Evolutionary conservation across 495 filamentous ascomycete genomes (phyloP).

Genomic region (Tuber aestivum): DNA sequence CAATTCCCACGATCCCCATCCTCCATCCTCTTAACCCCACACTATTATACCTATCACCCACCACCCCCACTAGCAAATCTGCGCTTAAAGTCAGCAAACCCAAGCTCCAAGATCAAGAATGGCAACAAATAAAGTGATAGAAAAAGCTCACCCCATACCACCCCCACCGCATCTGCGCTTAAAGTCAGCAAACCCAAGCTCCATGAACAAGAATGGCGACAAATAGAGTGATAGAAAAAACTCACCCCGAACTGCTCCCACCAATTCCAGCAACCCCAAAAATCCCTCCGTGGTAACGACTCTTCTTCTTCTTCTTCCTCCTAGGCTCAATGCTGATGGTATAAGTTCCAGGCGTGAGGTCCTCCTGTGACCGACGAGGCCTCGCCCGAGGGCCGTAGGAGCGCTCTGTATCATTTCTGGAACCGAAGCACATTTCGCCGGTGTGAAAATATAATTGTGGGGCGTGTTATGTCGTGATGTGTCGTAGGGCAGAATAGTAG

Average conservation of each 20-base stretch:
- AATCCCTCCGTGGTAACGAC: not conserved
- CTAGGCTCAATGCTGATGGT: not conserved
- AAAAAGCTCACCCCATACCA: not conserved
- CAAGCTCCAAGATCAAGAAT: not conserved
- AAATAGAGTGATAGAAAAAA: not conserved
- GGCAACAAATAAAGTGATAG: not conserved
- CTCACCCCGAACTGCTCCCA: not conserved
- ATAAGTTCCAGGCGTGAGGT: not conserved
- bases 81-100: conserved; percentile 7
- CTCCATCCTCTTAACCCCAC: not conserved
- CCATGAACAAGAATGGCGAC: not conserved
- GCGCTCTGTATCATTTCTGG: conserved; percentile 14
- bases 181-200: conserved; percentile 1
- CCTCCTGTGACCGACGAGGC: not conserved
- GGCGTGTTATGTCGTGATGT: not conserved
- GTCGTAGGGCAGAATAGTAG: not conserved
- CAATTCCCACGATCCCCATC: not conserved
- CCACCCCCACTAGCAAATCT: conserved; percentile 10
- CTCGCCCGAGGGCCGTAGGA: conserved; percentile 16
- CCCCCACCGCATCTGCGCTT: conserved; percentile 8
- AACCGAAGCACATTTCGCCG: conserved; percentile 27
- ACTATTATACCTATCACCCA: conserved; percentile 5
- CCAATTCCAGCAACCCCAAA: not conserved
- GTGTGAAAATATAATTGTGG: not conserved
- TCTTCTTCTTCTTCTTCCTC: not conserved